Base-by-base conservation (phyloP, 371 early-diverging fungal species). In the Mortierella sp. region DNA sequence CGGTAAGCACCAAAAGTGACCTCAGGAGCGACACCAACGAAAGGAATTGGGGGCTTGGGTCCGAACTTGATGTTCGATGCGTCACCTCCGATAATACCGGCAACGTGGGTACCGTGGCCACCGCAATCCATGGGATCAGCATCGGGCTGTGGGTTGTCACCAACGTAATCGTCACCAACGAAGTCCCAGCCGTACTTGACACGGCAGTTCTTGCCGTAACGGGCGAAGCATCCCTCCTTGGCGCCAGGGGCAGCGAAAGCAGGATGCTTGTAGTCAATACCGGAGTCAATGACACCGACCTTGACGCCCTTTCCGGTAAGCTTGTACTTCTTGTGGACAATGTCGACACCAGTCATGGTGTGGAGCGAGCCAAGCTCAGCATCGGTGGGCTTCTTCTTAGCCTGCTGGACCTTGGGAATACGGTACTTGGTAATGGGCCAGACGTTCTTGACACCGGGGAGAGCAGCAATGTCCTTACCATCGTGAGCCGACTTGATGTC, bases 11-110 rank as follows among this genome's bases (percentile, higher is more conserved):
- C 88, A 27, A 87, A 73, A 12, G 81, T 85, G 43, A 81, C 86
- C 19, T 83, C 82, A 16, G 88, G 88, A 6, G 88, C 90, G 6
- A 90, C 90, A 44, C 90, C 90, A 10, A 61, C 66, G 58, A 88
- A 83, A 25, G 77, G 77, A 5, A 37, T 40, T 9, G 60, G 47
- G n/a, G 73, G 67, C 27, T 45, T 41, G 50, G 60, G 54, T 8
- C 6, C n/a, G 8, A 21, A 43, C n/a, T 45, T 62, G 44, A 63
- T 54, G 16, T 71, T 44, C 34, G 43, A 13, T 52, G 73, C 86
- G 49, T 86, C 60, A 24, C 74, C 88, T 25, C 72, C 90, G 22
- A 88, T 68, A 50, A 88, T 89, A 41, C 87, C 88, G 10, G 83
- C 68, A 24, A 81, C 82, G 61, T 86, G 85, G 13, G 87, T 83